Evolutionary conservation across 2,329 filamentous ascomycete species (phyloP), one percentile per base, ranked within the genome.

Genomic region (Xylaria sp.): DNA sequence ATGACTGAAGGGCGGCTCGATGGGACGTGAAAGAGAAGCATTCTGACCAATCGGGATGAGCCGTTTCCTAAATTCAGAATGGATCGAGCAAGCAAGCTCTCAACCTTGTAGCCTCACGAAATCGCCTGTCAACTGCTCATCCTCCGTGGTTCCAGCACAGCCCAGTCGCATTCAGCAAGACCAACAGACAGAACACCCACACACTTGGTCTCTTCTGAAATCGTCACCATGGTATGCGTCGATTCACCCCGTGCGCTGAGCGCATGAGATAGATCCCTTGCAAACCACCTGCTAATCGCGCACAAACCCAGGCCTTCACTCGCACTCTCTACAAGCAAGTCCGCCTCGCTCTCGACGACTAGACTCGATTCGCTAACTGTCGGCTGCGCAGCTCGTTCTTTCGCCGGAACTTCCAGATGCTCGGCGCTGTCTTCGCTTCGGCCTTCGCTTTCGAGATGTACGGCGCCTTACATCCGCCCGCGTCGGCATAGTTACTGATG

Each of bases 401-500:
- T 82, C 87, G 89, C 77, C 87, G 84, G 75, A 99, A 99, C 83
- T 88, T 83, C 71, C 82, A 89, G 75, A 96, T 96, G 85, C 82
- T 99, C 71, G 88, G 85, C 68, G 83, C 86, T 66, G 90, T 99
- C 74, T 99, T 99, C 76, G 84, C 80, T 68, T 83, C 86, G 67
- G 93, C 92, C 68, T 99, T 99, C 74, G 90, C 83, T 66, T 92
- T 96, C 74, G 91, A 97, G 81, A 83, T 99, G 94, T 99, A 85
- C 74, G 90, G 56, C 64, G 56, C 62, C 58, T 59, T 63, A 59
- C 48, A 34, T 50, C 16, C 16, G 11, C 8, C 6, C 19, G n/a
- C 48, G 39, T 58, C 46, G 51, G 54, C 23, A 62, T 54, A 55
- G 63, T 65, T 59, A 57, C 73, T 78, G 70, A 77, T 67, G 64